These are phyloP conservation scores for Cucurbita argyrosperma DNA, from an alignment of 306 rosid species.

Conservation along the genomic window DNA sequence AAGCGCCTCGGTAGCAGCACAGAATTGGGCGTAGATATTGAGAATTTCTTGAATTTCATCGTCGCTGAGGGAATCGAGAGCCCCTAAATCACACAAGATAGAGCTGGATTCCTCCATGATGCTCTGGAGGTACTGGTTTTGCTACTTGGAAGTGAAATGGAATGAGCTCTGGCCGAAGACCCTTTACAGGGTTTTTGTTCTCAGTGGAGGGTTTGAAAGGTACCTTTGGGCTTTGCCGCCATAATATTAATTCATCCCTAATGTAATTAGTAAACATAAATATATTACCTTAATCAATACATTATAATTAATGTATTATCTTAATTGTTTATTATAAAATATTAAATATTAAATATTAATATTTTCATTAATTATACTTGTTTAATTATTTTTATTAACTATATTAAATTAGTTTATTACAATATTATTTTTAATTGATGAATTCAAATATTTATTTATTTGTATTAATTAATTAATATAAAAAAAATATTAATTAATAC, in stretches of 20 bases:
- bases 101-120: constrained; percentile 30
- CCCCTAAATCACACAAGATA: constrained; percentile 20
- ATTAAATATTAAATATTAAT: too few species aligned
- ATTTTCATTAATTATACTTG: too few species aligned
- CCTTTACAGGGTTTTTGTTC: background rate
- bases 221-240: background rate
- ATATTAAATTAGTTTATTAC: too few species aligned
- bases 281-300: too few species aligned
- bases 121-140: background rate
- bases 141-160: background rate
- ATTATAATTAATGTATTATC: too few species aligned
- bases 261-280: too few species aligned
- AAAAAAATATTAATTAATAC: too few species aligned
- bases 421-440: too few species aligned
- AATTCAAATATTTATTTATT: too few species aligned
- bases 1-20: constrained; percentile 35
- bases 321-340: too few species aligned
- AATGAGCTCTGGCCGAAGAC: background rate
- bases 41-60: constrained; percentile 25
- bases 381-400: too few species aligned
- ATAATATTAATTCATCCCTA: background rate
- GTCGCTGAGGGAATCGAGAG: constrained; percentile 35
- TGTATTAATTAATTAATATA: too few species aligned
- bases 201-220: background rate
- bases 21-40: constrained; percentile 44